Conservation (phyloP, 2,329 filamentous ascomycete species). For the Graphilbum sp. region DNA sequence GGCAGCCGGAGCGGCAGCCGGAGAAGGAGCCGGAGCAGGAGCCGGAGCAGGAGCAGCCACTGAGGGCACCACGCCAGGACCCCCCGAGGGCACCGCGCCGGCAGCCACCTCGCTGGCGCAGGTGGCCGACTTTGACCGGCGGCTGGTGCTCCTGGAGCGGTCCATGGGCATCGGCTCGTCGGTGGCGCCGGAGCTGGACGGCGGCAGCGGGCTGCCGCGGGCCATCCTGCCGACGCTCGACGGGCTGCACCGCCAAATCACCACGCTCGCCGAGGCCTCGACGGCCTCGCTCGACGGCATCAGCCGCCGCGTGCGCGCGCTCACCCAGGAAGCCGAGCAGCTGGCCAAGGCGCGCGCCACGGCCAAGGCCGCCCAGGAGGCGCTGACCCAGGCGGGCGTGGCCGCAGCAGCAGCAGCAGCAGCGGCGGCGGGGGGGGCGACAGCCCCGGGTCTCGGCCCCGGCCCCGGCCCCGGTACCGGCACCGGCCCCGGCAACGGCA, state of each 20-base stretch:
- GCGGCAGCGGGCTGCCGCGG: constrained; percentile 23
- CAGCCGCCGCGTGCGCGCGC: constrained; percentile 50
- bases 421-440: no score
- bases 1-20: constrained; percentile 9
- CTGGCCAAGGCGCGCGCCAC: constrained; percentile 48
- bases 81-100: constrained; percentile 10
- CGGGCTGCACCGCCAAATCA: constrained; percentile 64
- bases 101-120: constrained; percentile 51
- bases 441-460: no score
- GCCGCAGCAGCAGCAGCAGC: no score
- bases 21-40: constrained; percentile 1
- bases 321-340: constrained; percentile 57
- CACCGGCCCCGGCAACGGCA: constrained; percentile 1
- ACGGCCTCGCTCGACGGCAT: constrained; percentile 58
- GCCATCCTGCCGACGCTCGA: constrained; percentile 74
- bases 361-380: constrained; percentile 45
- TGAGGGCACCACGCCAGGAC: constrained; percentile 6
- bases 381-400: constrained; percentile 29
- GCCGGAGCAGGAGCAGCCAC: constrained; percentile 3
- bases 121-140: constrained; percentile 73
- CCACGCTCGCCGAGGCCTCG: constrained; percentile 55
- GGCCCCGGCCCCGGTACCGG: no score
- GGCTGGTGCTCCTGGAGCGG: constrained; percentile 64
- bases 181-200: constrained; percentile 41
- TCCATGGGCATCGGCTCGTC: constrained; percentile 63